Evolutionary conservation across 331 rosid genomes (phyloP), one percentile per base, ranked within the genome.

Genomic region (Cydonia oblonga): DNA sequence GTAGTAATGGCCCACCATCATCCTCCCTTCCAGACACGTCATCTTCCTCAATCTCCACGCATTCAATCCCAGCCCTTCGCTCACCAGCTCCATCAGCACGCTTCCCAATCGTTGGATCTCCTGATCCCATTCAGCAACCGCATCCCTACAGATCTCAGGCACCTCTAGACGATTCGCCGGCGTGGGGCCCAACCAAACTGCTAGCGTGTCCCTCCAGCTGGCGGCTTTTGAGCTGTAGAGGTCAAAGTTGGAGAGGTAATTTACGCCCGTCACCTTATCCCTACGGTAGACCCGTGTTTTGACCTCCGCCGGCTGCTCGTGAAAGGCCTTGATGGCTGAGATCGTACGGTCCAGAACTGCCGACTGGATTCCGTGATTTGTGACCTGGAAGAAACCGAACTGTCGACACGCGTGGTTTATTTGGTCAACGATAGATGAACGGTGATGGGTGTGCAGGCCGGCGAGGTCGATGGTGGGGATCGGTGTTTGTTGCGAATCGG

Each of bases 141-240:
- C 80, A 0, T 80, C 75, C 49, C 86, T 71, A 2, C 89, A 88
- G 24, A 84, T 77, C 75, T 85, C 90, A 0, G 95, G 97, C 16
- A 92, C 54, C 26, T 79, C 40, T 13, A 35, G 77, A 6, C 12
- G 3, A n/a, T 65, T 88, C 3, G 59, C 76, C 14, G 59, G 19
- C 3, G 3, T 14, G 0, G 95, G 95, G 0, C 79, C 84, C 61
- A 86, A 1, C 73, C 66, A 75, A 4, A 89, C 19, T 80, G 72
- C 74, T 2, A 91, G 64, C 42, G 96, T 84, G 71, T 91, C 97
- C 25, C 90, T 84, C 97, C 96, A 92, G 83, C 90, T 87, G 67
- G 93, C 96, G 32, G 96, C 96, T 35, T 86, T 83, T 2, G 97
- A 86, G 28, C 63, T 70, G 72, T 64, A 87, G 11, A 91, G 78